These are phyloP conservation scores for Pseudogymnoascus sp. DNA, from an alignment of 2,329 filamentous ascomycete species.

Conservation along the genomic window DNA sequence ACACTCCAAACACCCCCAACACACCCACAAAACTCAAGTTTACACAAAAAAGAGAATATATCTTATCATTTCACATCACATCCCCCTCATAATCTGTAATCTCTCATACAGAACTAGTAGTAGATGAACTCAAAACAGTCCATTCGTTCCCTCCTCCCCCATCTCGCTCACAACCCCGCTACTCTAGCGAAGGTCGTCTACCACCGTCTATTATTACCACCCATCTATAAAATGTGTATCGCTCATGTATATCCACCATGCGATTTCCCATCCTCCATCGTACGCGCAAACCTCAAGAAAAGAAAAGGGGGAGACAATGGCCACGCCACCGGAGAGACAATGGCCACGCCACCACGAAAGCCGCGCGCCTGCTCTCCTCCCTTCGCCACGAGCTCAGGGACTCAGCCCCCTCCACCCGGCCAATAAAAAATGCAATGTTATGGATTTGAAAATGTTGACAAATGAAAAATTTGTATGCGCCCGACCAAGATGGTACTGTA, in stretches of 20 bases:
- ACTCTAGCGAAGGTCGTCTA: not conserved
- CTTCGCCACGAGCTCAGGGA: not conserved
- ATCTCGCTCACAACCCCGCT: not conserved
- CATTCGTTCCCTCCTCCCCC: not conserved
- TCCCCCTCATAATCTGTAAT: not conserved
- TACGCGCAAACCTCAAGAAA: not conserved
- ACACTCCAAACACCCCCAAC: not conserved
- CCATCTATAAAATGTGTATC: not conserved
- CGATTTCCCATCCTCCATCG: not conserved
- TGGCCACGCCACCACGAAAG: no score
- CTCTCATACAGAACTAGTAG: not conserved
- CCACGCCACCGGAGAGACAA: not conserved
- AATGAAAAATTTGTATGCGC: not conserved
- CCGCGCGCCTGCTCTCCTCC: not conserved
- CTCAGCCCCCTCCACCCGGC: not conserved
- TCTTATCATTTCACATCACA: not conserved
- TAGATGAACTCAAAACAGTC: not conserved
- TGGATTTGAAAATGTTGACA: not conserved
- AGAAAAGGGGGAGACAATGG: not conserved
- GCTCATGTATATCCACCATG: not conserved
- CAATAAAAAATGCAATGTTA: conserved; percentile 3
- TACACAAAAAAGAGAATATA: conserved; percentile 1
- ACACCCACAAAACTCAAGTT: not conserved
- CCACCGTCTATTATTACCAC: not conserved
- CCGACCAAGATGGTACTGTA: conserved; percentile 3